Evolutionary conservation across 208 protist species (phyloP), one percentile per base, ranked within the genome.

Genomic region (Trypanosomatidae sp.): DNA sequence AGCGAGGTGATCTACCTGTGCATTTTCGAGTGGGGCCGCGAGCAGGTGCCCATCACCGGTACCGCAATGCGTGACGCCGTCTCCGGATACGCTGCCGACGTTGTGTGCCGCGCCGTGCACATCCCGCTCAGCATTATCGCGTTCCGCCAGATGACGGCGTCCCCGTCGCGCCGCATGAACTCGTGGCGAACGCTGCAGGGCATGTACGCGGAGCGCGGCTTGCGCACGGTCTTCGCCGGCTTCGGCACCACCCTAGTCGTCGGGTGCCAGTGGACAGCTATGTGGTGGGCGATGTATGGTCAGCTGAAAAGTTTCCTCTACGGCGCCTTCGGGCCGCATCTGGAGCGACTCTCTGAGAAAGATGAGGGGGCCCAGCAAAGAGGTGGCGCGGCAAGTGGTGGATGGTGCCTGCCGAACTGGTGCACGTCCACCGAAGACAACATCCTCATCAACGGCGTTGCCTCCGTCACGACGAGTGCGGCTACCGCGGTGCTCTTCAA

Each of bases 1-100:
- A 94, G 89, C 70, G 92, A 97, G 53, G 90, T 88, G 5, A 60
- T 97, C 30, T 97, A 97, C 74, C 83, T 97, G 1, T 76, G 70
- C 41, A 59, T 92, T 10, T 92, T 95, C 49, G 92, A 97, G 73
- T 94, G 85, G 80, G 79, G 79, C 6, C 71, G 92, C 1, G 92
- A 94, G 76, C 68, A 69, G 59, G 36, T 73, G 44, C 83, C 81
- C 39, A 71, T 92, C 3, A 59, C 28, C 13, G 73, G 62, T 41
- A 74, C 80, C 7, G 77, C 74, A 2, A 76, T 74, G 43, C 77
- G 86, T 9, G 90, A 94, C 56, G 87, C 84, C 10, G 64, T 88
- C 8, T 79, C 90, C 22, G 88, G 84, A 41, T 94, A 94, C 77
- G 43, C 77, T 12, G 81, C 89, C 10, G 92, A 97, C 53, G 86